phyloP scores from a whole-genome alignment of 176 grass and related monocot species.

The Zea luxurians region DNA sequence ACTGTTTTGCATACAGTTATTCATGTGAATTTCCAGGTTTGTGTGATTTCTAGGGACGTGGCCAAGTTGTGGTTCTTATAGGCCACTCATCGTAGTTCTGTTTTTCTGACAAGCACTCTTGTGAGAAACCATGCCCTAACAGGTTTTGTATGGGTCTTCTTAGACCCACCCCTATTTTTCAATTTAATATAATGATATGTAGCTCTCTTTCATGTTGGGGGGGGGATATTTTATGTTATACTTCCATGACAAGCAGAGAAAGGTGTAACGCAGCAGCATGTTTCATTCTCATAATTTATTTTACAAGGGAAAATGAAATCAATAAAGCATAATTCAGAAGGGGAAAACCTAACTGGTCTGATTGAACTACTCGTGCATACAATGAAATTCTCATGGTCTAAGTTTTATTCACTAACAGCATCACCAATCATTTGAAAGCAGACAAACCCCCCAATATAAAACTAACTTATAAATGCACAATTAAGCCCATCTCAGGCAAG shows the following conservation, averaged over 20 bases:
- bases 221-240: background rate
- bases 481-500: background rate
- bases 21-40: background rate
- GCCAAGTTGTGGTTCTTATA: background rate
- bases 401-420: conserved; percentile 6
- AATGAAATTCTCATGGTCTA: conserved; percentile 10
- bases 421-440: background rate
- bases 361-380: background rate
- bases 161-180: background rate
- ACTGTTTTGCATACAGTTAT: background rate
- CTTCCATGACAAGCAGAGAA: background rate
- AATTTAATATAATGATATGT: background rate
- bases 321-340: background rate
- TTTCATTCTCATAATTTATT: conserved; percentile 16
- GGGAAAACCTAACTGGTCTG: background rate
- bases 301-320: background rate
- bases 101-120: background rate
- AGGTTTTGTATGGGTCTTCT: background rate
- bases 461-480: conserved; percentile 1
- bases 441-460: background rate
- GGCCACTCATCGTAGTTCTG: background rate
- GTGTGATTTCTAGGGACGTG: background rate
- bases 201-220: background rate
- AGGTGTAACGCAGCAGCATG: background rate
- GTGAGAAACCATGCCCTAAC: conserved; percentile 1